Conservation (phyloP, 345 rosid species). For the Aurinia saxatilis region DNA sequence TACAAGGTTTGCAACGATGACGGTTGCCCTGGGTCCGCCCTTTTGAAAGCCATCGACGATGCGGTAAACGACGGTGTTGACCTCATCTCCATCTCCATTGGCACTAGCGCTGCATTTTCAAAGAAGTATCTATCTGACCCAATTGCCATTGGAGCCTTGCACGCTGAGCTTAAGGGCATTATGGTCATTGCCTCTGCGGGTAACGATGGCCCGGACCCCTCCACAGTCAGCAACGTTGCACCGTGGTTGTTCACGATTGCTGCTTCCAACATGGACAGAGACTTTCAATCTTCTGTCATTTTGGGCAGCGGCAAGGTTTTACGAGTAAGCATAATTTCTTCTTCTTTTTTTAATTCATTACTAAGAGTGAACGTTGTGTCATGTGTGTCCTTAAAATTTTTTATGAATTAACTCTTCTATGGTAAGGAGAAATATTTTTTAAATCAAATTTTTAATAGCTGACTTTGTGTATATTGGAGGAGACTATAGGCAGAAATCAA, state of each 20-base stretch:
- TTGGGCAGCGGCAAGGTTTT: constrained; percentile 25
- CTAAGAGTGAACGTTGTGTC: too few species aligned
- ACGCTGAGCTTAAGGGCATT: constrained; percentile 34
- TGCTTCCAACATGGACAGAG: constrained; percentile 38
- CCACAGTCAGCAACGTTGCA: constrained; percentile 31
- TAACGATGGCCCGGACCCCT: constrained; percentile 26
- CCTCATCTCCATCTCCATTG: constrained; percentile 40
- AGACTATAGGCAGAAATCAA: too few species aligned
- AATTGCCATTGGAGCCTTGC: constrained; percentile 36
- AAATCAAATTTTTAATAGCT: too few species aligned
- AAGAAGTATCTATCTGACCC: constrained; percentile 28
- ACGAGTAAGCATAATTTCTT: constrained; percentile 3
- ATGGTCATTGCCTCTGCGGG: constrained; percentile 24
- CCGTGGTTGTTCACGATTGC: constrained; percentile 48
- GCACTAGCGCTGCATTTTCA: constrained; percentile 4
- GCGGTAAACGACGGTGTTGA: constrained; percentile 46
- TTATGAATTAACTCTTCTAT: too few species aligned
- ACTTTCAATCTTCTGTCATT: constrained; percentile 26
- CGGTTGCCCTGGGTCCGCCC: constrained; percentile 18
- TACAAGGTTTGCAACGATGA: constrained; percentile 40
- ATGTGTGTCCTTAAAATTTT: too few species aligned
- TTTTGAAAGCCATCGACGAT: constrained; percentile 40
- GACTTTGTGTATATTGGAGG: too few species aligned
- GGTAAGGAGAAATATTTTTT: too few species aligned
- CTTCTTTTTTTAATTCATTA: too few species aligned